These are phyloP conservation scores for Wickerhamiella kazuoi DNA, from an alignment of 805 yeast species.

Conservation along the genomic window DNA sequence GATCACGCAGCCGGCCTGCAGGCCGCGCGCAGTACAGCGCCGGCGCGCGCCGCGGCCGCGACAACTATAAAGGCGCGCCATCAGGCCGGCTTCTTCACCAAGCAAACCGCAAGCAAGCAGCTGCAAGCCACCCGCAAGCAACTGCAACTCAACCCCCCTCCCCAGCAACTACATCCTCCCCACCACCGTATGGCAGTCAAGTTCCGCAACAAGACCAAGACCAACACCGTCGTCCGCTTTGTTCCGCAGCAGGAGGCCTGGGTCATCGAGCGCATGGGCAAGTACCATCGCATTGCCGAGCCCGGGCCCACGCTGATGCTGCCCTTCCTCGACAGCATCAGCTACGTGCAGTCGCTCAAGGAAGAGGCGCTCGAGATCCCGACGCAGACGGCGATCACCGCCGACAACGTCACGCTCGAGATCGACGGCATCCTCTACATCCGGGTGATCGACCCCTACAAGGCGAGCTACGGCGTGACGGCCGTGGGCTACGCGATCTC, in stretches of 20 bases:
- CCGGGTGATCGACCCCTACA: constrained; percentile 59
- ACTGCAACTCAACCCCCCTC: too few relatives aligned
- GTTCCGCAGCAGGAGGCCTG: constrained; percentile 80
- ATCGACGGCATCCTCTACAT: constrained; percentile 67
- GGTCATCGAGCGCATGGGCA: constrained; percentile 79
- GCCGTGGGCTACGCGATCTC: constrained; percentile 66
- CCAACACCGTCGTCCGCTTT: constrained; percentile 52
- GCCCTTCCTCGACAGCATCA: constrained; percentile 55
- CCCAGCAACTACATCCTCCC: too few relatives aligned
- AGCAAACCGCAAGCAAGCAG: too few relatives aligned
- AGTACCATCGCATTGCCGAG: constrained; percentile 42
- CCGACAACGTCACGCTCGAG: constrained; percentile 64
- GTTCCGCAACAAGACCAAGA: not conserved
- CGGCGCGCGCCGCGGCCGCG: too few relatives aligned
- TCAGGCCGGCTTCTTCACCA: too few relatives aligned
- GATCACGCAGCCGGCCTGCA: too few relatives aligned
- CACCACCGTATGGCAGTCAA: not conserved
- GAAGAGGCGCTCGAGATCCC: constrained; percentile 70
- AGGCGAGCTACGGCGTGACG: constrained; percentile 70
- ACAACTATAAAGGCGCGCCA: too few relatives aligned
- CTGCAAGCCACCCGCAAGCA: too few relatives aligned
- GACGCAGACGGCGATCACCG: constrained; percentile 64
- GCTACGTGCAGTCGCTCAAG: constrained; percentile 61
- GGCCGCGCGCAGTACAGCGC: too few relatives aligned
- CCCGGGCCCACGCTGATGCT: constrained; percentile 60